Base-by-base conservation (phyloP, 257 asterid genomes). In the Solanum chilense region DNA sequence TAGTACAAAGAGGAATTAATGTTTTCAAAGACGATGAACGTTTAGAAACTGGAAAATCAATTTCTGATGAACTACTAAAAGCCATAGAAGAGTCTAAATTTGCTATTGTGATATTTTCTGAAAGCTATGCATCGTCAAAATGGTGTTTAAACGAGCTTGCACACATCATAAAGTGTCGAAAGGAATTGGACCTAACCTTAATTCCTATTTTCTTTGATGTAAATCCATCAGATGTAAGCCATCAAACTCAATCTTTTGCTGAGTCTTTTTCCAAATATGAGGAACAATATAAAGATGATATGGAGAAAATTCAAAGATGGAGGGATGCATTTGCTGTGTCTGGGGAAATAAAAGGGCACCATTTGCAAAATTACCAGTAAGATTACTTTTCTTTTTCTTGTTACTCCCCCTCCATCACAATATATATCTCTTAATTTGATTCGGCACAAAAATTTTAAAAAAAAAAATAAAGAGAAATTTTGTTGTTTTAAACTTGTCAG, bases 401-500 rank as follows among this genome's bases (percentile, higher is more conserved):
- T 62, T 62, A 23, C 15, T 23, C 7, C 31, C 29, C 31, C 31
- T 23, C 15, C 1, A 3, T 23, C 29, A 3, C 29, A 62, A 11
- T n/a, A 10, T n/a, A n/a, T 3, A 7, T 64, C 15, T 12, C 4
- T 64, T 64, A n/a, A 64, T 64, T 25, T n/a, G 35, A 64, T 1
- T 64, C 5, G 5, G 2, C 2, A 25, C 0, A 0, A 0, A 66
- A 3, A 5, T 66, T 66, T 1, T 3, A 2, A 0, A 1, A 13
- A 14, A 66, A 66, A 5, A 62, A 8, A 62, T 10, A 23, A 10
- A 62, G 3, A 23, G 6, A 62, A 12, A 4, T 12, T 64, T 64
- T n/a, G 18, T n/a, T 0, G 4, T 64, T 12, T 64, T 64, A 56
- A 64, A 13, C 37, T 66, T 66, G 21, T 66, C 11, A 1, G 6